Conservation (phyloP, 768 basidiomycete genomes). For the Tylopilus subfusipes region DNA sequence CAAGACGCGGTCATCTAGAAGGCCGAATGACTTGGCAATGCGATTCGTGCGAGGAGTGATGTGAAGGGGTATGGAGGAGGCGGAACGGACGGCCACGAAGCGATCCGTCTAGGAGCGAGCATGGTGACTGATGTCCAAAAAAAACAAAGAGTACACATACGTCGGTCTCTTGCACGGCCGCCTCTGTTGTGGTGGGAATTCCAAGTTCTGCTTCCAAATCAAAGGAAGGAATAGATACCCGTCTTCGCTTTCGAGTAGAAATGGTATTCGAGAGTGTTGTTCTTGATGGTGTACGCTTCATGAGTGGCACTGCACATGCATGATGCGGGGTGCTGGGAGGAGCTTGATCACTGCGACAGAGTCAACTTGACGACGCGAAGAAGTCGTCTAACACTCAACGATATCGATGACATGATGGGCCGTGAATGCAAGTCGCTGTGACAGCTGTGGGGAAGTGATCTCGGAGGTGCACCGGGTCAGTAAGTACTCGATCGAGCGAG, state of each 20-base stretch:
- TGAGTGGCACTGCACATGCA: conserved; percentile 23
- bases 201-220: conserved; percentile 37
- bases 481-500: not conserved
- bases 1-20: conserved; percentile 53
- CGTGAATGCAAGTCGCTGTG: not conserved
- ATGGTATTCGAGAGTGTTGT: conserved; percentile 39
- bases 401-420: conserved; percentile 26
- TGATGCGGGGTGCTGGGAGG: conserved; percentile 26
- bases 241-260: conserved; percentile 39
- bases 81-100: conserved; percentile 55
- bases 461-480: not conserved
- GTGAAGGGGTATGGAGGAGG: conserved; percentile 50
- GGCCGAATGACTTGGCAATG: conserved; percentile 59
- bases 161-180: conserved; percentile 24
- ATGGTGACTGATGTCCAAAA: not conserved
- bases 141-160: conserved; percentile 21
- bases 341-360: conserved; percentile 21
- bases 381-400: conserved; percentile 29
- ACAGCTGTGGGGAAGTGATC: not conserved
- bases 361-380: conserved; percentile 14
- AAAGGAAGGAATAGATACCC: conserved; percentile 39
- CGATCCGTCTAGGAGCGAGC: conserved; percentile 47
- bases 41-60: conserved; percentile 65
- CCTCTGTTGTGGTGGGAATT: conserved; percentile 11
- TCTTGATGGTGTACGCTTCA: conserved; percentile 38